These are phyloP conservation scores for Helotiales sp. DNA, from an alignment of 2,329 filamentous ascomycete species.

Conservation along the genomic window DNA sequence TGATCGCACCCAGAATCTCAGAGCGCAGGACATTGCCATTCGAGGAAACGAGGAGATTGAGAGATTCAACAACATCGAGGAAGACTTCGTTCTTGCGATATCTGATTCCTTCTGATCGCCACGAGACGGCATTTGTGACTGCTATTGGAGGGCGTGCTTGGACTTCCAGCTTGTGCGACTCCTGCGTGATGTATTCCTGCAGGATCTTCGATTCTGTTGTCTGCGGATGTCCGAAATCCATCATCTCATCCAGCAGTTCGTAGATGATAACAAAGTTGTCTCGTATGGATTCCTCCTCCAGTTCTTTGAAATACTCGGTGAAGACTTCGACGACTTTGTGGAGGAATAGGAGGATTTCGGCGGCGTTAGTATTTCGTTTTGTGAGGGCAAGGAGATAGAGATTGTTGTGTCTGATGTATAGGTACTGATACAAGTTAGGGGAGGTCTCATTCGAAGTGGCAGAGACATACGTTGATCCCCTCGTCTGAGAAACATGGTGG, in stretches of 20 bases:
- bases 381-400: conserved; percentile 97
- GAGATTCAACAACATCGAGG: conserved; percentile 93
- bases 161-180: conserved; percentile 97
- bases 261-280: conserved; percentile 99
- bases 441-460: not conserved
- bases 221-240: conserved; percentile 99
- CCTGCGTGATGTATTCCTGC: conserved; percentile 99
- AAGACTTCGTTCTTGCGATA: conserved; percentile 99
- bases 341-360: conserved; percentile 96
- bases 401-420: conserved; percentile 99
- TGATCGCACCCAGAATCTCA: conserved; percentile 95
- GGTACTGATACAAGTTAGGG: conserved; percentile 65
- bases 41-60: conserved; percentile 92
- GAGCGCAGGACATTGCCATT: conserved; percentile 95
- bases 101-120: conserved; percentile 95
- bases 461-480: conserved; percentile 85
- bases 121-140: conserved; percentile 97
- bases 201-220: conserved; percentile 98
- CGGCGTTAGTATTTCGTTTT: conserved; percentile 98
- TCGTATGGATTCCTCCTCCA: conserved; percentile 97
- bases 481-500: conserved; percentile 98
- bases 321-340: conserved; percentile 99
- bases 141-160: conserved; percentile 96
- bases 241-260: conserved; percentile 98
- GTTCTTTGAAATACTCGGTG: conserved; percentile 98